Base-by-base conservation (phyloP, 768 basidiomycete genomes). In the Trametes cingulata region DNA sequence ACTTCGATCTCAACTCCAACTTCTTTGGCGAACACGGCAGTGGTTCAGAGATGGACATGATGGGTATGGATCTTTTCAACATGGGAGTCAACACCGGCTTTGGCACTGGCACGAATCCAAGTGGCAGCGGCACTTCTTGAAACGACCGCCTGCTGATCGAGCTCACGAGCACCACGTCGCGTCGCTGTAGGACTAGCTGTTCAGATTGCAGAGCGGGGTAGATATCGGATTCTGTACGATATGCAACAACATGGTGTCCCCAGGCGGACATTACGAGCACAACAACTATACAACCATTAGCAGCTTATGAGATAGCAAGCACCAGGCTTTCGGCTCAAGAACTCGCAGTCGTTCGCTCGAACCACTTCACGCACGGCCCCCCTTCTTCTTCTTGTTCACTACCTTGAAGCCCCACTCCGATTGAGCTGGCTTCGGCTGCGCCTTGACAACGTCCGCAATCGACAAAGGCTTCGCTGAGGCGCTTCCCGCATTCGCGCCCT, bases 361-460 rank as follows among this genome's bases (percentile, higher is more conserved):
- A 29, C 15, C 7, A n/a, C 24, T 33, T 77, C 71, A 88, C 46
- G 84, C 70, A 67, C 83, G 79, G 27, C 82, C 82, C 15, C 87
- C 82, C 76, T 92, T 93, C 84, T 93, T 97, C 79, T 95, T 97
- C 81, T 95, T 95, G 67, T 94, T 93, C 52, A 95, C 91, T 6
- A 95, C 90, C 76, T 94, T 95, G 80, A 93, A 94, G 7, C 86
- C 85, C 90, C 94, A 95, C 43, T 83, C 79, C 58, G 86, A 85
- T 40, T 80, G 74, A 19, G 85, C 77, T 1, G 82, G 78, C 74
- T 92, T 93, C 1, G 93, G 93, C 62, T 89, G 86, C 10, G 88
- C 82, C 74, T 94, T 96, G 59, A 98, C 93, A 2, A 97, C 94
- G 61, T 93, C 92, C 12, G 91, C 92, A 62, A 93, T 90, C 1